Conservation (phyloP, 345 rosid species). For the Trapa bicornis region DNA sequence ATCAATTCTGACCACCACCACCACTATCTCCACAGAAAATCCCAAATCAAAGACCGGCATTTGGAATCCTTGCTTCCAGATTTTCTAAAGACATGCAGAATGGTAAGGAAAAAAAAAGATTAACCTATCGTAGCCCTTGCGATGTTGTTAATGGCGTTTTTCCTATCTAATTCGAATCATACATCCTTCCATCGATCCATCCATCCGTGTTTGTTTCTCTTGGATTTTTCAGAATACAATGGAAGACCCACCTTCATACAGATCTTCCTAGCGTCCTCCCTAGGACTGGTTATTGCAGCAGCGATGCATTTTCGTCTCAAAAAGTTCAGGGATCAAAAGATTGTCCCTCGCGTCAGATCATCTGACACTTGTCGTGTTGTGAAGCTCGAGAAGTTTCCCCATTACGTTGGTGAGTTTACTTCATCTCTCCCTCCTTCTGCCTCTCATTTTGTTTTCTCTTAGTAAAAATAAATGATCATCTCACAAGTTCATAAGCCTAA, state of each 20-base stretch:
- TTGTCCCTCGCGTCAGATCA: conserved; percentile 42
- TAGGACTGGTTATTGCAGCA: conserved; percentile 59
- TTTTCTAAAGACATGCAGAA: conserved; percentile 31
- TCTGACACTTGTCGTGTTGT: conserved; percentile 29
- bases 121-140: neutral
- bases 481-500: neutral
- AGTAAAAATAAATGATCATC: neutral
- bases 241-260: conserved; percentile 26
- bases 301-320: conserved; percentile 39
- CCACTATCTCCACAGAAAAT: neutral
- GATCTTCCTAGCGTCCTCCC: conserved; percentile 34
- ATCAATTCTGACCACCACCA: neutral
- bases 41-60: neutral
- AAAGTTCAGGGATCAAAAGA: conserved; percentile 40
- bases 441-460: neutral
- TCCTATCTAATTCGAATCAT: neutral
- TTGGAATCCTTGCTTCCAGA: neutral
- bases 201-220: neutral
- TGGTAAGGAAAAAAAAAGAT: conserved; percentile 16
- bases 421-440: neutral
- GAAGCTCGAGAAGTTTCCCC: conserved; percentile 73
- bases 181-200: too few species aligned
- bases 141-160: neutral
- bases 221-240: conserved; percentile 22
- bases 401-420: conserved; percentile 61